A percentile compares a stretch with the other conserved stretches of the same genome.
These are phyloP conservation scores for Trypethelium eluteriae DNA, from an alignment of 495 filamentous ascomycete genomes.

Conservation along the genomic window DNA sequence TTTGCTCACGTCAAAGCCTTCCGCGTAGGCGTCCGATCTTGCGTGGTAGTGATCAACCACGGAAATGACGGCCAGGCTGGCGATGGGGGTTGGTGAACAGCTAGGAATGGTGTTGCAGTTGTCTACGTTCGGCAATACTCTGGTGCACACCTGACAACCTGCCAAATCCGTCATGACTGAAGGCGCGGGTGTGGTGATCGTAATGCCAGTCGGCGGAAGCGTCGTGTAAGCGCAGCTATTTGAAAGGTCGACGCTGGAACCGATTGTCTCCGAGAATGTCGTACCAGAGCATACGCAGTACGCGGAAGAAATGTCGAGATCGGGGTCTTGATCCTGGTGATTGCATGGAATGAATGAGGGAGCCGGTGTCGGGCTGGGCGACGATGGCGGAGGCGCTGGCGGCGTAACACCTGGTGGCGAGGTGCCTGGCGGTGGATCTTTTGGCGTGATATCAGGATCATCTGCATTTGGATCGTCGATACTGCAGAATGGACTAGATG, in stretches of 20 bases:
- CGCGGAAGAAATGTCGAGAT: not conserved
- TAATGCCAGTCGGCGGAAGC: not conserved
- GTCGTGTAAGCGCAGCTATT: not conserved
- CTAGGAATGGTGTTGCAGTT: not conserved
- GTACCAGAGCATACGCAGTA: not conserved
- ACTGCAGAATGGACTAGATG: not conserved
- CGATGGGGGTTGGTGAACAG: not conserved
- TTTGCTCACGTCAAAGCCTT: not conserved
- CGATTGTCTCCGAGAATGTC: not conserved
- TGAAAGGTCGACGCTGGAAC: not conserved
- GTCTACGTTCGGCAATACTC: not conserved
- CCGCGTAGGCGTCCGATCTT: not conserved
- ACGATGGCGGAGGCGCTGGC: not conserved
- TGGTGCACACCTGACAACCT: not conserved
- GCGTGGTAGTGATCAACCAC: not conserved
- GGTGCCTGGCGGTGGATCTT: not conserved
- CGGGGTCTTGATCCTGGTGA: not conserved
- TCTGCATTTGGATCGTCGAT: not conserved
- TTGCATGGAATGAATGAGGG: conserved; percentile 1
- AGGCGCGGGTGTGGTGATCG: not conserved
- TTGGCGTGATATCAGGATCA: conserved; percentile 1
- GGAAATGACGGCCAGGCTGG: not conserved
- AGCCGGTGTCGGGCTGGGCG: not conserved
- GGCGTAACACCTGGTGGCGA: not conserved
- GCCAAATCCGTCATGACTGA: not conserved